phyloP scores from a whole-genome alignment of 176 grass and related monocot species.

The Zizania latifolia region DNA sequence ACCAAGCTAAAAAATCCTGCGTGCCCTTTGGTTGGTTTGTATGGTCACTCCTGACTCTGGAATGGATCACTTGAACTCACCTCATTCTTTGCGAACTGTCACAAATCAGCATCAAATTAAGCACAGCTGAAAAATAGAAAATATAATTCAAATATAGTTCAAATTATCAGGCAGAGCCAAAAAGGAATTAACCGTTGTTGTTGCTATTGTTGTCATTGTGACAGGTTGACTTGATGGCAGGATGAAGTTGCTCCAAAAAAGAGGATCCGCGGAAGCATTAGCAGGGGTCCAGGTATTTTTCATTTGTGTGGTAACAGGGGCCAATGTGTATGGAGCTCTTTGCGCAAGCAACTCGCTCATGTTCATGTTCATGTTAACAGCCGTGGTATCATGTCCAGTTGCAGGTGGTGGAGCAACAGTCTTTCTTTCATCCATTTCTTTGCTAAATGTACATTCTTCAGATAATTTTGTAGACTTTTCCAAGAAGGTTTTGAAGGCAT shows the following conservation, averaged over 20 bases:
- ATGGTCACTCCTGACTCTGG: constrained; percentile 64
- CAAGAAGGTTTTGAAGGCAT: constrained; percentile 73
- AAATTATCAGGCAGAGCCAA: constrained; percentile 7
- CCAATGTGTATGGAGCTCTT: constrained; percentile 59
- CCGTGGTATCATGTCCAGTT: constrained; percentile 41
- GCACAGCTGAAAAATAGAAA: constrained; percentile 16
- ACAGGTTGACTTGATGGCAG: constrained; percentile 67
- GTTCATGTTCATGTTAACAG: constrained; percentile 46
- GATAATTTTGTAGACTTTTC: constrained; percentile 65
- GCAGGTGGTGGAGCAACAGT: constrained; percentile 25
- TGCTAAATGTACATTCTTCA: constrained; percentile 55
- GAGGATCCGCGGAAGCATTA: constrained; percentile 54
- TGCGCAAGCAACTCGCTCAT: constrained; percentile 52
- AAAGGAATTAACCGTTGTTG: constrained; percentile 45
- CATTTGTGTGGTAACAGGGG: constrained; percentile 60
- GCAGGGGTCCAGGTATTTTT: constrained; percentile 75
- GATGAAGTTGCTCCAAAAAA: constrained; percentile 88
- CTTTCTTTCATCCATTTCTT: constrained; percentile 57
- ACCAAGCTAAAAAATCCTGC: constrained; percentile 23
- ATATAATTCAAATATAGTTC: background rate
- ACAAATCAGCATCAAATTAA: constrained; percentile 28
- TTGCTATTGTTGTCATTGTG: constrained; percentile 50
- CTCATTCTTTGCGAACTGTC: constrained; percentile 86
- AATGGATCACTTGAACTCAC: constrained; percentile 73
- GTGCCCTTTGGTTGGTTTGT: background rate